Evolutionary conservation across 768 basidiomycete species (phyloP).

Genomic region (Amanita fuliginea): DNA sequence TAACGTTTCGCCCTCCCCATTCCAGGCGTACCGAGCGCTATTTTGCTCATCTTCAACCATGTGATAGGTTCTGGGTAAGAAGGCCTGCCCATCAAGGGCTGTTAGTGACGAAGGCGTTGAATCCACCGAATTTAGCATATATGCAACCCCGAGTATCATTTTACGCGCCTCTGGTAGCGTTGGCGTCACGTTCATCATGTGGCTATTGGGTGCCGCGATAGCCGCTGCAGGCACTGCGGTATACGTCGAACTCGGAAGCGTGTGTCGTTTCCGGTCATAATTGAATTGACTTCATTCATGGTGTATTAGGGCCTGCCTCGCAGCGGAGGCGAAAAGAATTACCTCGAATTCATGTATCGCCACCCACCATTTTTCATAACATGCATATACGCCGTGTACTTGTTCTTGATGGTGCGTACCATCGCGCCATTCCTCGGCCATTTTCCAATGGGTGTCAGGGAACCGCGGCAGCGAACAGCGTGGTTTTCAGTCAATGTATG

Average conservation of each 20-base stretch:
- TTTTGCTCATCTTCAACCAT: conserved; percentile 64
- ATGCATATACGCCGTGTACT: conserved; percentile 47
- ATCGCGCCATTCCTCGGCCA: neutral
- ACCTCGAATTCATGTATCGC: conserved; percentile 57
- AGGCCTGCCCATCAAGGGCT: too few relatives aligned
- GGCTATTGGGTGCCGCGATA: conserved; percentile 56
- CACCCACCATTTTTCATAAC: conserved; percentile 50
- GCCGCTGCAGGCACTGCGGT: conserved; percentile 60
- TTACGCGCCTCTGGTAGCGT: conserved; percentile 59
- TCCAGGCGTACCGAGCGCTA: conserved; percentile 38
- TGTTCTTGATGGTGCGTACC: conserved; percentile 40
- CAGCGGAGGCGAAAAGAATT: conserved; percentile 70
- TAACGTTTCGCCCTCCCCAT: neutral
- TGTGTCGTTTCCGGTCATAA: conserved; percentile 16
- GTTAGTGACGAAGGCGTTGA: neutral
- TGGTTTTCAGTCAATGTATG: conserved; percentile 68
- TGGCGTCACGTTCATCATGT: conserved; percentile 57
- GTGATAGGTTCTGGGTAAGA: conserved; percentile 61
- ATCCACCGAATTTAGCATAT: conserved; percentile 36
- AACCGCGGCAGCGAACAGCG: conserved; percentile 42
- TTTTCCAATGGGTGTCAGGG: conserved; percentile 26
- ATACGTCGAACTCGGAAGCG: conserved; percentile 68
- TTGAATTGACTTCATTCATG: neutral
- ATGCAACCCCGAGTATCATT: conserved; percentile 60
- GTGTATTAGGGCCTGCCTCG: conserved; percentile 65